phyloP scores from a whole-genome alignment of 192 early-diverging fungal genomes.

The Phycomyces nitens region DNA sequence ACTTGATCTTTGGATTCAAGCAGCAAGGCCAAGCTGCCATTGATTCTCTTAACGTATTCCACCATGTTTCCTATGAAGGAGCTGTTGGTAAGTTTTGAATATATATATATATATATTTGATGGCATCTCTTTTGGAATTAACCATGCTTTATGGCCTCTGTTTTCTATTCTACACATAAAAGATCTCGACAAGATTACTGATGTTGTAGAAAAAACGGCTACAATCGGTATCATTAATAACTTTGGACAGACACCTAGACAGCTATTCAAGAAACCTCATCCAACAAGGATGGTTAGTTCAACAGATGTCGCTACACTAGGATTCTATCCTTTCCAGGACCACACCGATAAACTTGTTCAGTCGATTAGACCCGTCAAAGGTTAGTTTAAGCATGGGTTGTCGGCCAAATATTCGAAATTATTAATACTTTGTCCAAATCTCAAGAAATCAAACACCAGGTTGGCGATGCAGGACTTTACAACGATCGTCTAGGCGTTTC shows the following conservation, averaged over 20 bases:
- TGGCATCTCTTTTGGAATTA: neutral
- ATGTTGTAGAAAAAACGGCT: constrained; percentile 83
- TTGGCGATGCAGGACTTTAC: constrained; percentile 47
- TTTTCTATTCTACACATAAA: no score
- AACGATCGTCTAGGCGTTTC: constrained; percentile 40
- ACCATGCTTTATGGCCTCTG: neutral
- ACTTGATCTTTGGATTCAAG: constrained; percentile 95
- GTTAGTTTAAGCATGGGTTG: constrained; percentile 32
- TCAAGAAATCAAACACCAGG: constrained; percentile 51
- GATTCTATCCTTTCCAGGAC: constrained; percentile 43
- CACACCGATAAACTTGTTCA: constrained; percentile 52
- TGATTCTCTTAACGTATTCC: constrained; percentile 89
- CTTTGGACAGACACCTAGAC: constrained; percentile 94
- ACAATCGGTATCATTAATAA: constrained; percentile 94
- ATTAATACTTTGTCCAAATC: no score
- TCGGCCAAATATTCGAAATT: no score
- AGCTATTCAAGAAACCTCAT: constrained; percentile 86
- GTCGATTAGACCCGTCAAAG: constrained; percentile 48
- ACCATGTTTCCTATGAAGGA: constrained; percentile 94
- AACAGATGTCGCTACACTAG: constrained; percentile 35
- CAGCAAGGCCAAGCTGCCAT: constrained; percentile 85
- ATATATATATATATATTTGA: neutral
- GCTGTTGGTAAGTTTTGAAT: constrained; percentile 57
- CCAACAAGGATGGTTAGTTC: constrained; percentile 46
- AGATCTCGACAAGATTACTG: constrained; percentile 82